Base-by-base conservation (phyloP, 2,329 filamentous ascomycete genomes). In the Eutypa lata region DNA sequence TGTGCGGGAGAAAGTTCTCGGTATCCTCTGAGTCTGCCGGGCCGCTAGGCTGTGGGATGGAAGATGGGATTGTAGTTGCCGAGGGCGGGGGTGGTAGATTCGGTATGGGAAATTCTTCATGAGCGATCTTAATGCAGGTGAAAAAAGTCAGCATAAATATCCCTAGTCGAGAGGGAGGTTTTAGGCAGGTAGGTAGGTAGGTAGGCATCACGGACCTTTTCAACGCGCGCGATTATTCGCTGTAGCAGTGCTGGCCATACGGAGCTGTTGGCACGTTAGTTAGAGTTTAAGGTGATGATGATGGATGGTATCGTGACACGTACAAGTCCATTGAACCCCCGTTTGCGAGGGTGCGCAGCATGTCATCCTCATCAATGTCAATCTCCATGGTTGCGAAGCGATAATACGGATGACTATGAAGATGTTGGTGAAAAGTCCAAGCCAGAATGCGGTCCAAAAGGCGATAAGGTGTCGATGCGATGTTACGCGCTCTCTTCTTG, bases 101-200 rank as follows among this genome's bases (percentile, higher is more conserved):
- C 11, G 89, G 89, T 61, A 88, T 86, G 42, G 89, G 85, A 63
- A 96, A 96, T 49, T 87, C 86, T 66, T 84, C 79, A 69, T 83
- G 81, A 40, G 89, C 82, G 60, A 91, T 93, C 90, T 31, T 95
- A 54, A 50, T 53, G 48, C 46, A 3, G 37, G 38, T 35, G 33
- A 28, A 49, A 48, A 55, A 35, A 55, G 54, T 26, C 33, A 35
- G 24, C 51, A 28, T 42, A 45, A 22, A 47, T 35, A 24, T 40
- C 19, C 18, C 21, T 28, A n/a, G n/a, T n/a, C n/a, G n/a, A n/a
- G n/a, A n/a, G n/a, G n/a, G n/a, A n/a, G n/a, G n/a, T n/a, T n/a
- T n/a, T n/a, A n/a, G n/a, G n/a, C 18, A 49, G 21, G 35, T 48
- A 44, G 35, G 52, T 69, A 48, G 42, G 50, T 61, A 69, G 85